Evolutionary conservation across 2,329 filamentous ascomycete genomes (phyloP).

Genomic region (Colletotrichum chlorophyti): DNA sequence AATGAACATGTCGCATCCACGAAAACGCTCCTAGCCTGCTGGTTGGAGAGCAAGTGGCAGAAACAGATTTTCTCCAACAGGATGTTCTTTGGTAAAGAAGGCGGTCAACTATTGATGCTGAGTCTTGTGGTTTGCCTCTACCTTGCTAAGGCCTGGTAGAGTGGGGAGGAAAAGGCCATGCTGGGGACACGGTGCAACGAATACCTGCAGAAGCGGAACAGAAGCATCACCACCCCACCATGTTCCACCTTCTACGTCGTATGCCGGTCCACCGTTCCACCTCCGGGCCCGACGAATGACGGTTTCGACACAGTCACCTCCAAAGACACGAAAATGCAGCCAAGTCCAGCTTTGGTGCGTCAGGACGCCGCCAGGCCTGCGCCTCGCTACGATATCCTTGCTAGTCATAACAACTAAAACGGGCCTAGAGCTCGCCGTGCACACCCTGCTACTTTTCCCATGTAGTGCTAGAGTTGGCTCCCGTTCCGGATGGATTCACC

Average conservation of each 20-base stretch:
- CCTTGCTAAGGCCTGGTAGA: too few species aligned
- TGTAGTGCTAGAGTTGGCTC: slow-evolving; percentile 25
- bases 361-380: slow-evolving; percentile 12
- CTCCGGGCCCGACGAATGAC: slow-evolving; percentile 11
- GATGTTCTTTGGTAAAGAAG: slow-evolving; percentile 1
- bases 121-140: background rate
- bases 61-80: slow-evolving; percentile 5
- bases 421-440: slow-evolving; percentile 20
- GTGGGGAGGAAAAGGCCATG: slow-evolving; percentile 17
- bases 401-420: slow-evolving; percentile 26
- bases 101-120: slow-evolving; percentile 4
- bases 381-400: slow-evolving; percentile 22
- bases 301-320: slow-evolving; percentile 15
- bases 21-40: background rate
- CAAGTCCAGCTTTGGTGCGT: slow-evolving; percentile 18
- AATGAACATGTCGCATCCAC: background rate
- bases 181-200: slow-evolving; percentile 25
- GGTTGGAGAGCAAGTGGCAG: slow-evolving; percentile 16
- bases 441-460: slow-evolving; percentile 16
- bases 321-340: slow-evolving; percentile 6
- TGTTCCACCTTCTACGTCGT: too few species aligned
- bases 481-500: slow-evolving; percentile 27
- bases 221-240: background rate
- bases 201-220: slow-evolving; percentile 24
- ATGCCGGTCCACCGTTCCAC: slow-evolving; percentile 7